Percentiles rank a stretch among this genome's conserved stretches.
These are phyloP conservation scores for Phialocephala sp. DNA, from an alignment of 2,329 filamentous ascomycete genomes.

Conservation along the genomic window DNA sequence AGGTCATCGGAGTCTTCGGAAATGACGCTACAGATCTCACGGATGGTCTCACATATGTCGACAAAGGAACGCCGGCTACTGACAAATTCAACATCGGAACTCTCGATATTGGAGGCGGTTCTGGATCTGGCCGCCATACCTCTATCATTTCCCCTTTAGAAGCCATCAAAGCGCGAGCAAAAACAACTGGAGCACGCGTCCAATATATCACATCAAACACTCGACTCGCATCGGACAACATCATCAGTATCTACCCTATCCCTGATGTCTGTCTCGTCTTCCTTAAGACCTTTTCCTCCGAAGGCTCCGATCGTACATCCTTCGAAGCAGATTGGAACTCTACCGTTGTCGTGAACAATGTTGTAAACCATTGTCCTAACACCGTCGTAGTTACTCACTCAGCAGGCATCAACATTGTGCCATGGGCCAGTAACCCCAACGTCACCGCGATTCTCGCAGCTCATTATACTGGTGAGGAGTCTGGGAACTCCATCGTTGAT, in stretches of 20 bases:
- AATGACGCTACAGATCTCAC: slow-evolving; percentile 60
- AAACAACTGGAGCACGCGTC: slow-evolving; percentile 17
- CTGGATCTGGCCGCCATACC: slow-evolving; percentile 59
- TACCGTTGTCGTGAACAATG: slow-evolving; percentile 40
- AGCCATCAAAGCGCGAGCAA: slow-evolving; percentile 51
- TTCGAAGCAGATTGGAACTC: slow-evolving; percentile 33
- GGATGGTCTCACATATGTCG: slow-evolving; percentile 58
- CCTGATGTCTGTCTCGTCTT: slow-evolving; percentile 72
- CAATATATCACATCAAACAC: slow-evolving; percentile 30
- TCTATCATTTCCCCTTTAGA: slow-evolving; percentile 65
- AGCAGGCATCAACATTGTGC: slow-evolving; percentile 66
- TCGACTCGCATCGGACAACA: slow-evolving; percentile 14
- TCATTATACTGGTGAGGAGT: slow-evolving; percentile 64
- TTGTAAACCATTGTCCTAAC: slow-evolving; percentile 57
- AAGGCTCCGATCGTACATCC: slow-evolving; percentile 66
- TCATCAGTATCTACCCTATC: slow-evolving; percentile 47
- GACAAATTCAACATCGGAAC: slow-evolving; percentile 25
- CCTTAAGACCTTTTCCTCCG: slow-evolving; percentile 70
- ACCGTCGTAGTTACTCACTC: slow-evolving; percentile 72
- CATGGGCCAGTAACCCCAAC: slow-evolving; percentile 62
- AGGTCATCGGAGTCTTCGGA: slow-evolving; percentile 62
- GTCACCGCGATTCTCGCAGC: slow-evolving; percentile 65
- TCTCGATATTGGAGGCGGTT: slow-evolving; percentile 33
- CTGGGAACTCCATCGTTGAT: slow-evolving; percentile 64
- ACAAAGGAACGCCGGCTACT: not conserved